Evolutionary conservation across 139 green algal genomes (phyloP), one percentile per base, ranked within the genome.

Genomic region (Pleodorina starrii): DNA sequence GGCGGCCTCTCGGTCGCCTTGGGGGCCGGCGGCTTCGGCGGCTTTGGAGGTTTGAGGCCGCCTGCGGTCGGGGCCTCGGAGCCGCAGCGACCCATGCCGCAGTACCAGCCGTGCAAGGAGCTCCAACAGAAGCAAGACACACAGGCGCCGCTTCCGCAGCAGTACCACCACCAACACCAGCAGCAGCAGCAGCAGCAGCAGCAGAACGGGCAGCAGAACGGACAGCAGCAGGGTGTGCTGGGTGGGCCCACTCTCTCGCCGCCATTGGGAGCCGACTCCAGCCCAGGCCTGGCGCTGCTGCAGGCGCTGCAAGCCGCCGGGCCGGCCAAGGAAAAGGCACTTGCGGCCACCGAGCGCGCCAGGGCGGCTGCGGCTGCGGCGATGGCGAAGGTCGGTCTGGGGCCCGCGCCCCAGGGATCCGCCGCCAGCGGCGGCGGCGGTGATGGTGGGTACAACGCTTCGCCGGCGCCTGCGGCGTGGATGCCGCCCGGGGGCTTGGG

Each of bases 191-290:
- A 66, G 21, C 63, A 74, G 63, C 63, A 38, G 29, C 19, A 73
- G 59, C 59, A 71, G 59, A 35, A 25, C 59, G 21, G 6, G 59
- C 59, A 71, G 59, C 40, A 50, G 71, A 36, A 50, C 36, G 36
- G 54, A n/a, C 71, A 75, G 35, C 71, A 78, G 72, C 72, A 80
- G 38, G 69, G 9, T n/a, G n/a, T n/a, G n/a, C n/a, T n/a, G n/a
- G n/a, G n/a, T n/a, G n/a, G n/a, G n/a, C n/a, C n/a, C n/a, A n/a
- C n/a, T n/a, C n/a, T n/a, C n/a, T n/a, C n/a, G n/a, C n/a, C n/a
- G n/a, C n/a, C 66, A 46, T 14, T 32, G 11, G 21, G 68, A 25
- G 40, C 9, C 7, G 36, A 44, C 27, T 2, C 1, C 42, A 35
- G 44, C 44, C 1, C 44, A 19, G 75, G 75, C 12, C n/a, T 7